These are phyloP conservation scores for Cornus suecica DNA, from an alignment of 148 eudicot species.

Conservation along the genomic window DNA sequence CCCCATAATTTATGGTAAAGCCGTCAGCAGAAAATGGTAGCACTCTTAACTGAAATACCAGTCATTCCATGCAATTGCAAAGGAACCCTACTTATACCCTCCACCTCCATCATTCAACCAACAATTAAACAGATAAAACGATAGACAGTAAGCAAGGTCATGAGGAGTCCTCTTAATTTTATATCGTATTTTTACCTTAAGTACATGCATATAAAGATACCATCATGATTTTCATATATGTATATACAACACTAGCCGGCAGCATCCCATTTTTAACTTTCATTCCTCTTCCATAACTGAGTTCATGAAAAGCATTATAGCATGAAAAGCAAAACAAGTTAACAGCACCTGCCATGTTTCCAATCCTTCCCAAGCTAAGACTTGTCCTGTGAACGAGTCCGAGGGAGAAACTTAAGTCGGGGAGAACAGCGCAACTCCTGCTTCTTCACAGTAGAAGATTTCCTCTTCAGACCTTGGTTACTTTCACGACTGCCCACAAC, in stretches of 20 bases:
- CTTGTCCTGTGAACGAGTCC: conserved; percentile 9
- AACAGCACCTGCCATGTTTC: background rate
- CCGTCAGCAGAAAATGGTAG: background rate
- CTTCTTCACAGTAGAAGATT: conserved; percentile 2
- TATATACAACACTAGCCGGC: background rate
- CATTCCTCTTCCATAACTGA: background rate
- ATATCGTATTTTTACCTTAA: background rate
- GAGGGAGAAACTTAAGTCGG: conserved; percentile 14
- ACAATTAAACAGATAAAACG: background rate
- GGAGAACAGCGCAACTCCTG: conserved; percentile 17
- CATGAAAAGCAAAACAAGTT: background rate
- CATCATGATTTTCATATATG: background rate
- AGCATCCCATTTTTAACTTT: background rate
- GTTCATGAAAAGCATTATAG: background rate
- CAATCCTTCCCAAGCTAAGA: background rate
- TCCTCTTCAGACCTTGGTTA: conserved; percentile 4
- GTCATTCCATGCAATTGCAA: background rate
- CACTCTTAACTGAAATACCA: background rate
- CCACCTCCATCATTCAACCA: background rate
- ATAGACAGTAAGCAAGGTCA: background rate
- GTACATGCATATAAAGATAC: background rate
- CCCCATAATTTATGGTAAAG: background rate
- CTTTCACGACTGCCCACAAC: background rate
- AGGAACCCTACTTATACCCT: background rate
- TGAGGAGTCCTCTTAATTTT: background rate